Conservation (phyloP, 495 filamentous ascomycete genomes). For the Daldinia bambusicola region DNA sequence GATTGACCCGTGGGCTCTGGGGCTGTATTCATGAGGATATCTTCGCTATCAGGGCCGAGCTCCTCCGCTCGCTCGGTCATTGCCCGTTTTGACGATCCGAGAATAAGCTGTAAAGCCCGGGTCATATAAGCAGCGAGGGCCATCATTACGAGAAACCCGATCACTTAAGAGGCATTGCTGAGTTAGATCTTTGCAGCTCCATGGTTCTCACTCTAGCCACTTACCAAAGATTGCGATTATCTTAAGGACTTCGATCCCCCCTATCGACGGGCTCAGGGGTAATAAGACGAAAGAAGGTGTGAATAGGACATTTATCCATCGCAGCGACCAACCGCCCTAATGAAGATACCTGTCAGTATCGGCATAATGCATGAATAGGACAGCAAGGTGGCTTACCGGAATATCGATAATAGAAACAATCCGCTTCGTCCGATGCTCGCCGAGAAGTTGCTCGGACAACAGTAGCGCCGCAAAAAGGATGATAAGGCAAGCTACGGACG, state of each 20-base stretch:
- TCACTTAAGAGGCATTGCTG: conserved; percentile 51
- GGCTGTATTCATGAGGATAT: conserved; percentile 51
- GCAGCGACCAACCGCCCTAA: conserved; percentile 64
- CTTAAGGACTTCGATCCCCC: conserved; percentile 62
- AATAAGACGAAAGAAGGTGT: conserved; percentile 65
- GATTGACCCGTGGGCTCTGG: conserved; percentile 12
- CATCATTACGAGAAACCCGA: conserved; percentile 61
- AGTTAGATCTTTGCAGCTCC: not conserved
- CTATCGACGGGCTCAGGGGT: conserved; percentile 61
- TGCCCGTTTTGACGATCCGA: conserved; percentile 60
- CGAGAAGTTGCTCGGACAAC: conserved; percentile 54
- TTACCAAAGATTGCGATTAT: conserved; percentile 64
- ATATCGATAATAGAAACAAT: conserved; percentile 60
- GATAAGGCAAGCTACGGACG: conserved; percentile 63
- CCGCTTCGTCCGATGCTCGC: conserved; percentile 56
- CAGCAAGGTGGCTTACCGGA: conserved; percentile 50
- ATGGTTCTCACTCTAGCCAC: conserved; percentile 14
- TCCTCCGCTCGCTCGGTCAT: conserved; percentile 61
- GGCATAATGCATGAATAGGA: not conserved
- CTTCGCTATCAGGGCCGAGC: conserved; percentile 53
- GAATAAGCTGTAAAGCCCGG: conserved; percentile 58
- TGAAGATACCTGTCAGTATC: conserved; percentile 2
- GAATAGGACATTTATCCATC: conserved; percentile 66
- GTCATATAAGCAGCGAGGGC: conserved; percentile 60
- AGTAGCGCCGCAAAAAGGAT: conserved; percentile 60